phyloP scores from a whole-genome alignment of 2,329 filamentous ascomycete species.

The Xylaria multiplex region DNA sequence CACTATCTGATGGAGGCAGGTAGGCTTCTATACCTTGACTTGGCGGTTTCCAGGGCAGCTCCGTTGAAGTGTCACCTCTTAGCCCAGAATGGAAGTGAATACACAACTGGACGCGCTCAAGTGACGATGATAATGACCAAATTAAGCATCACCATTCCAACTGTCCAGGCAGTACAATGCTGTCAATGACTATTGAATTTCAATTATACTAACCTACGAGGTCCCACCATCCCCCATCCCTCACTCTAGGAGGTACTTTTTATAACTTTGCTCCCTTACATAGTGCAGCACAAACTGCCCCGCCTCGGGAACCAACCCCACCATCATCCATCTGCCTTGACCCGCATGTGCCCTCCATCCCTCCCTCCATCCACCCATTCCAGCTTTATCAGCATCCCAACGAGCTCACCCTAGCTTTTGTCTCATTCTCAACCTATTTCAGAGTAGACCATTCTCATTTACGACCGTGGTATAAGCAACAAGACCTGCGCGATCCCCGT shows the following conservation, averaged over 20 bases:
- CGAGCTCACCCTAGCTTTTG: constrained; percentile 1
- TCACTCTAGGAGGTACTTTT: too few species aligned
- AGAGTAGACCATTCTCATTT: not conserved
- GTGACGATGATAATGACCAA: too few species aligned
- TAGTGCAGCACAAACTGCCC: constrained; percentile 7
- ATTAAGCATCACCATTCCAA: too few species aligned
- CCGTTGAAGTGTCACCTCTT: not conserved
- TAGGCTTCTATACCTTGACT: not conserved
- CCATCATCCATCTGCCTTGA: constrained; percentile 1
- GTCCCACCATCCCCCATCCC: too few species aligned
- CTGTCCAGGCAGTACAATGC: too few species aligned
- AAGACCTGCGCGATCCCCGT: not conserved
- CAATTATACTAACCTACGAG: too few species aligned
- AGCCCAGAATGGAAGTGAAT: too few species aligned
- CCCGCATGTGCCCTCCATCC: constrained; percentile 1
- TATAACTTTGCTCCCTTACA: too few species aligned
- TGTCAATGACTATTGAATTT: too few species aligned
- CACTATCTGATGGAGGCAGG: too few species aligned
- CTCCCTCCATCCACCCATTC: not conserved
- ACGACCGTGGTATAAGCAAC: not conserved
- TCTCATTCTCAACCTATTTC: constrained; percentile 2
- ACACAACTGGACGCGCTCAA: too few species aligned
- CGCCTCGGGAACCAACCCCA: constrained; percentile 27
- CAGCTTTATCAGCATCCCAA: constrained; percentile 20
- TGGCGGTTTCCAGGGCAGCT: not conserved